Percentiles rank a stretch among this genome's conserved stretches.
Conservation (phyloP, 192 early-diverging fungal genomes). For the Coemansia biformis region DNA sequence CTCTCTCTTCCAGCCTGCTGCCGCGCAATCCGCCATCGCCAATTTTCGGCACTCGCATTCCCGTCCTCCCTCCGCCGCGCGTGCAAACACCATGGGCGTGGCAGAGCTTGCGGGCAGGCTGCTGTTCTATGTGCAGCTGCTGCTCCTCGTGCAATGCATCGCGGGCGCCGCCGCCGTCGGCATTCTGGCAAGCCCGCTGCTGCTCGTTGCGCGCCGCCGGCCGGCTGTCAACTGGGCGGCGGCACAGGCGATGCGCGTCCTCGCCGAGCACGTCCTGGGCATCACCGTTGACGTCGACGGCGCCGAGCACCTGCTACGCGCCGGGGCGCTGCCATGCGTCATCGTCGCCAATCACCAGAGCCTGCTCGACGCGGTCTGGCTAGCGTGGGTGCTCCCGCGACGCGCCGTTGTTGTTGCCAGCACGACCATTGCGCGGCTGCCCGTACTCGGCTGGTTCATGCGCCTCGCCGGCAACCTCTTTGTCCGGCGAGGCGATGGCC, state of each 20-base stretch:
- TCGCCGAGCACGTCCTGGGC: constrained; percentile 55
- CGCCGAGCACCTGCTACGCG: constrained; percentile 51
- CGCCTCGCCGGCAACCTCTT: constrained; percentile 77
- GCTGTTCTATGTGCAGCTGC: constrained; percentile 33
- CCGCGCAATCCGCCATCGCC: too few species aligned
- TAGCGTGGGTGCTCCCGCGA: constrained; percentile 63
- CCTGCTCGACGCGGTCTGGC: constrained; percentile 65
- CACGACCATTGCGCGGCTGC: constrained; percentile 61
- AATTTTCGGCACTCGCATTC: not conserved
- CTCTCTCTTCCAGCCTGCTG: not conserved
- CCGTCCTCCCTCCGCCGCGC: not conserved
- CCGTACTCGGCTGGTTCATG: constrained; percentile 76
- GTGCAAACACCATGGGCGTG: constrained; percentile 14
- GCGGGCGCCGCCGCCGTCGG: constrained; percentile 27
- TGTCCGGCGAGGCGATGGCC: constrained; percentile 76
- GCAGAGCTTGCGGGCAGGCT: constrained; percentile 10
- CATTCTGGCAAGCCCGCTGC: constrained; percentile 22
- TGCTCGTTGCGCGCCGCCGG: constrained; percentile 23
- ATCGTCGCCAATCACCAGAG: constrained; percentile 85
- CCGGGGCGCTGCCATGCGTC: constrained; percentile 56
- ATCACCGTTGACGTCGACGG: constrained; percentile 59
- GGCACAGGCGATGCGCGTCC: constrained; percentile 50
- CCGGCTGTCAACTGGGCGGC: constrained; percentile 57
- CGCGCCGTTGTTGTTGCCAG: constrained; percentile 66
- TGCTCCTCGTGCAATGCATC: constrained; percentile 34